These are phyloP conservation scores for Sporopachydermia quercuum DNA, from an alignment of 805 yeast species.

Conservation along the genomic window DNA sequence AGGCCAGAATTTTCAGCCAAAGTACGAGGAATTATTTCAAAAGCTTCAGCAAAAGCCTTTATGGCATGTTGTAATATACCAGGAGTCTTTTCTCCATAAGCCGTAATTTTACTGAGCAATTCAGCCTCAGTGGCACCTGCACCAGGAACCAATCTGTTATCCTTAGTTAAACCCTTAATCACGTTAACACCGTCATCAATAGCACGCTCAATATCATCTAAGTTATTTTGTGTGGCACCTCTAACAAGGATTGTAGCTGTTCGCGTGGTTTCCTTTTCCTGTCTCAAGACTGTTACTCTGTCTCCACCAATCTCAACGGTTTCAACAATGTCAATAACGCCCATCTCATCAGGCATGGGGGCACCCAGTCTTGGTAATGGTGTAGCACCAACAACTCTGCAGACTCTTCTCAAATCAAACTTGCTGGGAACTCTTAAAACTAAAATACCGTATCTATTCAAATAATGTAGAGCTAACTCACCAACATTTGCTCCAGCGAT, in stretches of 20 bases:
- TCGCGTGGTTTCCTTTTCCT: conserved; percentile 44
- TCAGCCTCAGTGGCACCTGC: conserved; percentile 95
- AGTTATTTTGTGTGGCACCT: conserved; percentile 88
- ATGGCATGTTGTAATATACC: conserved; percentile 88
- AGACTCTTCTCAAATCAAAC: conserved; percentile 84
- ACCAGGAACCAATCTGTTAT: conserved; percentile 73
- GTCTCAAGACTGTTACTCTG: conserved; percentile 87
- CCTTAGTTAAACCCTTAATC: conserved; percentile 77
- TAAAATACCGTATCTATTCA: conserved; percentile 73
- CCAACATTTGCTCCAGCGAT: conserved; percentile 93
- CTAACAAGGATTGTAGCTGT: conserved; percentile 89
- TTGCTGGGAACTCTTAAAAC: conserved; percentile 86
- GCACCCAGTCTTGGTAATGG: conserved; percentile 91
- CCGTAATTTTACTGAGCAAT: conserved; percentile 61
- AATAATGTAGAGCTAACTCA: conserved; percentile 82
- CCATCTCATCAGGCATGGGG: conserved; percentile 90
- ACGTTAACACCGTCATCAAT: conserved; percentile 94
- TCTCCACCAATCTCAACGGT: conserved; percentile 95
- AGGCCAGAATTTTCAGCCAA: conserved; percentile 91
- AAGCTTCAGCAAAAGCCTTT: conserved; percentile 85
- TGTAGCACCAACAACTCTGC: conserved; percentile 95
- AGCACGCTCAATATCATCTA: conserved; percentile 94
- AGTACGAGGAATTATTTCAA: conserved; percentile 86
- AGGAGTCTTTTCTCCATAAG: conserved; percentile 86
- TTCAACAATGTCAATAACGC: conserved; percentile 74